phyloP scores from a whole-genome alignment of 352 stramenopile species.

The Pythium dissimile region DNA sequence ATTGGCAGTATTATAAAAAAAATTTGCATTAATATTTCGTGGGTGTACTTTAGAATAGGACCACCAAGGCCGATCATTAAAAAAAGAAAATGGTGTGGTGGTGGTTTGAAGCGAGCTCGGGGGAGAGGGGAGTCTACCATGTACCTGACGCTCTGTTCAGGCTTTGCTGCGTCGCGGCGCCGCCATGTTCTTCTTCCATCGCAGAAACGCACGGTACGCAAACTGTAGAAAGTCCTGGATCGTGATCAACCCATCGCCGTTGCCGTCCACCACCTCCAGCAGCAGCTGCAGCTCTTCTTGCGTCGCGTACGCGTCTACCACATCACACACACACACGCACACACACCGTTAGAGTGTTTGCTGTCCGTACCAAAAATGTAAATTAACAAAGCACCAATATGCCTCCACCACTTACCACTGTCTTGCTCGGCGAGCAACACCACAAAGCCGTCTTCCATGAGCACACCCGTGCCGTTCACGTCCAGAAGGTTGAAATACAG shows the following conservation, averaged over 20 bases:
- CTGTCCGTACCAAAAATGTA: not conserved
- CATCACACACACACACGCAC: not conserved
- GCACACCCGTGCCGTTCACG: conserved; percentile 56
- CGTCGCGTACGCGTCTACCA: conserved; percentile 74
- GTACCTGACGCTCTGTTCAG: not conserved
- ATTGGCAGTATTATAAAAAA: too few relatives aligned
- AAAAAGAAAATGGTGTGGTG: too few relatives aligned
- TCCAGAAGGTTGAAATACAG: conserved; percentile 72
- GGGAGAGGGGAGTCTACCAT: too few relatives aligned
- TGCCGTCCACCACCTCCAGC: conserved; percentile 77
- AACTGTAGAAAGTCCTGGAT: conserved; percentile 83
- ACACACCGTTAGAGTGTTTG: not conserved
- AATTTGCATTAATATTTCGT: too few relatives aligned
- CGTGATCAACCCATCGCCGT: conserved; percentile 72
- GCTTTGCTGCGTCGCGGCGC: not conserved
- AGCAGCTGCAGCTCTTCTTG: conserved; percentile 77
- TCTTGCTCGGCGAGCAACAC: conserved; percentile 79
- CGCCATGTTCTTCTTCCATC: conserved; percentile 45
- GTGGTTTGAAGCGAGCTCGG: too few relatives aligned
- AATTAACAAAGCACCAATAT: not conserved
- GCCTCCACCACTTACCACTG: conserved; percentile 51
- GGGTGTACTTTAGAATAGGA: too few relatives aligned
- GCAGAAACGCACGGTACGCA: conserved; percentile 65
- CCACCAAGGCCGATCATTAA: too few relatives aligned
- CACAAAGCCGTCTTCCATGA: conserved; percentile 81